These are phyloP conservation scores for Tricholoma furcatifolium DNA, from an alignment of 768 basidiomycete genomes.

Conservation along the genomic window DNA sequence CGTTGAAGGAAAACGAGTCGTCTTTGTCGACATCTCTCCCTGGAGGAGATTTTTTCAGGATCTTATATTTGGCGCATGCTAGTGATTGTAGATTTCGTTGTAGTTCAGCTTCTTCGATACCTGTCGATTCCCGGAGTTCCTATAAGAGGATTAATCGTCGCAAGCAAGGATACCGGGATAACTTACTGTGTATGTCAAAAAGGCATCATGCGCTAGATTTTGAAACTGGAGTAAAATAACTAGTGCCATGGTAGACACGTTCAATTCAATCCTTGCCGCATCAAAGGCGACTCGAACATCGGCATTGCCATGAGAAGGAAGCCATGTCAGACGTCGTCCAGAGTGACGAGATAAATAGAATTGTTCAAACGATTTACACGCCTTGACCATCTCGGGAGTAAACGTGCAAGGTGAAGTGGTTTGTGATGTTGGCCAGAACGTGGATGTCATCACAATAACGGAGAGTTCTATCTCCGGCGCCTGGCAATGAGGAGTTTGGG, in stretches of 20 bases:
- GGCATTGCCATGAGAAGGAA: constrained; percentile 84
- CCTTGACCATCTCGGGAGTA: constrained; percentile 58
- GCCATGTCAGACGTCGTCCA: constrained; percentile 91
- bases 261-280: constrained; percentile 78
- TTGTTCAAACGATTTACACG: constrained; percentile 77
- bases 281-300: constrained; percentile 88
- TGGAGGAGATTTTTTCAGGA: constrained; percentile 88
- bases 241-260: constrained; percentile 86
- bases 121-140: constrained; percentile 82
- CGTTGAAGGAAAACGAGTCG: constrained; percentile 91
- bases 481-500: constrained; percentile 37
- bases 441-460: constrained; percentile 94
- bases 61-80: constrained; percentile 91
- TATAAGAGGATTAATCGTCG: constrained; percentile 27
- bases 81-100: constrained; percentile 94
- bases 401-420: constrained; percentile 64
- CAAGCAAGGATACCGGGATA: neutral
- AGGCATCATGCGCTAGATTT: constrained; percentile 60
- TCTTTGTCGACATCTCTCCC: constrained; percentile 73
- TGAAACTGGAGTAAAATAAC: constrained; percentile 90
- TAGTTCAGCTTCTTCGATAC: constrained; percentile 74
- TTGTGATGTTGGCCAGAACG: constrained; percentile 90
- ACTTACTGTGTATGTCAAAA: constrained; percentile 73
- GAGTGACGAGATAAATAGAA: constrained; percentile 90
- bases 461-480: constrained; percentile 74